Conservation (phyloP, 2,329 filamentous ascomycete species). For the Sarocladium oryzae region DNA sequence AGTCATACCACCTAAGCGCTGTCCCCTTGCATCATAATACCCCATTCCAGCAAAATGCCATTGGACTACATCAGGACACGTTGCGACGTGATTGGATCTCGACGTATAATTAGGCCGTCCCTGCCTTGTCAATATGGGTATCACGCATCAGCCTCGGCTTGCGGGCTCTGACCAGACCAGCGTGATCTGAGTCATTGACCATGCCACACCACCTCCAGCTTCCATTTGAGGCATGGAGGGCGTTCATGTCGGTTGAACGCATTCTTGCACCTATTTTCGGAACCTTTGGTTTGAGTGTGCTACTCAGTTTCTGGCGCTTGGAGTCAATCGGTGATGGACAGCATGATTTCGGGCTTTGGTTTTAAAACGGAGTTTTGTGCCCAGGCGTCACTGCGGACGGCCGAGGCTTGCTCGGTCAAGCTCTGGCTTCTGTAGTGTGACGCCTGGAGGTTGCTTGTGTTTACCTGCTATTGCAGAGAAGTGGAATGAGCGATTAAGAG, state of each 20-base stretch:
- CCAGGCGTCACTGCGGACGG: neutral
- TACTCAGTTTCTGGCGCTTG: slow-evolving; percentile 3
- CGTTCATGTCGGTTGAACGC: slow-evolving; percentile 1
- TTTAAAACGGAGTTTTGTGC: slow-evolving; percentile 5
- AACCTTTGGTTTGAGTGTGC: slow-evolving; percentile 4
- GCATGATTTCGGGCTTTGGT: slow-evolving; percentile 2
- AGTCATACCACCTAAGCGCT: slow-evolving; percentile 13
- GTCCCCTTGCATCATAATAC: slow-evolving; percentile 4
- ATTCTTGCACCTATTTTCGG: slow-evolving; percentile 6
- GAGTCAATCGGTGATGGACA: slow-evolving; percentile 7
- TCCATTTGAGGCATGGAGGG: neutral
- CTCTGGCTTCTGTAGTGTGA: neutral
- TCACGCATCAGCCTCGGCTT: neutral
- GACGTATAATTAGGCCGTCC: slow-evolving; percentile 3
- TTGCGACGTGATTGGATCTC: neutral
- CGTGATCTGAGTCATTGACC: too few relatives aligned
- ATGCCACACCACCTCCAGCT: neutral
- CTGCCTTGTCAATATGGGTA: neutral
- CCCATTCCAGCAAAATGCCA: neutral
- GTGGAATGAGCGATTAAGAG: neutral
- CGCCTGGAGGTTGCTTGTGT: neutral
- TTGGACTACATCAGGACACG: slow-evolving; percentile 8
- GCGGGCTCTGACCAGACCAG: neutral
- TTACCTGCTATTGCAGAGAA: neutral
- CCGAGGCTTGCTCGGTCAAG: neutral